Evolutionary conservation across 2,329 filamentous ascomycete genomes (phyloP).

Genomic region (Aspergillus udagawae): DNA sequence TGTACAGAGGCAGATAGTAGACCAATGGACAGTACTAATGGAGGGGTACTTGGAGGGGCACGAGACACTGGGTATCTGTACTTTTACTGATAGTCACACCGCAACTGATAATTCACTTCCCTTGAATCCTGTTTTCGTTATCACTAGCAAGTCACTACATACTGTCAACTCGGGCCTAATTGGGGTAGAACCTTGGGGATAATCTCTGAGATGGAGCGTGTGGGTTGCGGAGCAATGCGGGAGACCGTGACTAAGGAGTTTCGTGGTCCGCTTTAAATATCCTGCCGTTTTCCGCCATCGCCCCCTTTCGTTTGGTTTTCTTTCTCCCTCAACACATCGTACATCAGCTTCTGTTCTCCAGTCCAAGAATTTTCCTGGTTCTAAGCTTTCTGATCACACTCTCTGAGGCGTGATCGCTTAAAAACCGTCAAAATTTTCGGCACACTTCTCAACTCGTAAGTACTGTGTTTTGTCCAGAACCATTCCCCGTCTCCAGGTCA

Average conservation of each 20-base stretch:
- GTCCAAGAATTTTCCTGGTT: slow-evolving; percentile 23
- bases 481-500: neutral
- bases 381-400: slow-evolving; percentile 42
- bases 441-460: slow-evolving; percentile 96
- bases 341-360: slow-evolving; percentile 13
- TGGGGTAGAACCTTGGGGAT: neutral
- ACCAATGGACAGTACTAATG: neutral
- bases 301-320: slow-evolving; percentile 1
- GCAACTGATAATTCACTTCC: neutral
- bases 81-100: neutral
- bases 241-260: slow-evolving; percentile 5
- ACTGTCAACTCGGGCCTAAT: neutral
- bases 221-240: slow-evolving; percentile 6
- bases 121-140: too few relatives aligned
- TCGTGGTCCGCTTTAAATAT: slow-evolving; percentile 5
- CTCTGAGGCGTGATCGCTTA: slow-evolving; percentile 55
- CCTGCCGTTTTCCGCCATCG: neutral
- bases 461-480: slow-evolving; percentile 12
- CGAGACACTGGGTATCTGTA: too few relatives aligned
- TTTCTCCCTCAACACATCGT: slow-evolving; percentile 6
- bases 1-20: neutral
- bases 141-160: too few relatives aligned
- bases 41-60: neutral
- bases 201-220: neutral
- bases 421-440: slow-evolving; percentile 91